phyloP scores from a whole-genome alignment of 768 basidiomycete species.

The Boletellus emodensis region DNA sequence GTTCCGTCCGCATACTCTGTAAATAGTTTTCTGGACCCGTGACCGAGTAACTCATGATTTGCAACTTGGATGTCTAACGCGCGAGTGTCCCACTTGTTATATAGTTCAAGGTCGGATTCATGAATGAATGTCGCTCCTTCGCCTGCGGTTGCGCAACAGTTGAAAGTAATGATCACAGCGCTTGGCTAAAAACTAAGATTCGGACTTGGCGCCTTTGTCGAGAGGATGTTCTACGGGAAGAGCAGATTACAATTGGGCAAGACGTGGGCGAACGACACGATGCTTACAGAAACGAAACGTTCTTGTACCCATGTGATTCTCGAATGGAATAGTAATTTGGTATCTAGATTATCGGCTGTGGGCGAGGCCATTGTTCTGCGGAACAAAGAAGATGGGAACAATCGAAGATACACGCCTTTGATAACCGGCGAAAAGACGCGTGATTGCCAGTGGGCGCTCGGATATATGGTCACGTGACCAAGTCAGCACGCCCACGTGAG shows the following conservation, averaged over 20 bases:
- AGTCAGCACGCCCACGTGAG: too few species aligned
- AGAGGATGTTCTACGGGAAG: slow-evolving; percentile 64
- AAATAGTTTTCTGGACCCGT: slow-evolving; percentile 82
- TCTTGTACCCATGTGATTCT: slow-evolving; percentile 82
- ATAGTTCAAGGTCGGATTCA: slow-evolving; percentile 69
- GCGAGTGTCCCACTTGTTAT: slow-evolving; percentile 71
- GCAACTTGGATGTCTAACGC: slow-evolving; percentile 89
- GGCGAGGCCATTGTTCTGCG: too few species aligned
- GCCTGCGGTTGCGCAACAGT: slow-evolving; percentile 35
- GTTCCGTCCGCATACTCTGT: slow-evolving; percentile 71
- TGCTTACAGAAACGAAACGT: slow-evolving; percentile 74
- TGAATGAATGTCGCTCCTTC: slow-evolving; percentile 81
- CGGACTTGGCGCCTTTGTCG: slow-evolving; percentile 85
- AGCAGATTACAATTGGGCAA: neutral
- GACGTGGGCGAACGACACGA: neutral
- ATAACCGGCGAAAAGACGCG: too few species aligned
- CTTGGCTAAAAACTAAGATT: slow-evolving; percentile 13
- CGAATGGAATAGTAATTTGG: slow-evolving; percentile 86
- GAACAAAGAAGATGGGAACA: too few species aligned
- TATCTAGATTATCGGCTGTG: slow-evolving; percentile 44
- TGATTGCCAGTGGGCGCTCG: too few species aligned
- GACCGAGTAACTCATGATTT: slow-evolving; percentile 84
- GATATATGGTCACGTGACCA: too few species aligned
- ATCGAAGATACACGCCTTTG: too few species aligned
- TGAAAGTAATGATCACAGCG: neutral